These are phyloP conservation scores for Stephania cephalantha DNA, from an alignment of 164 flowering plant genomes.

Conservation along the genomic window DNA sequence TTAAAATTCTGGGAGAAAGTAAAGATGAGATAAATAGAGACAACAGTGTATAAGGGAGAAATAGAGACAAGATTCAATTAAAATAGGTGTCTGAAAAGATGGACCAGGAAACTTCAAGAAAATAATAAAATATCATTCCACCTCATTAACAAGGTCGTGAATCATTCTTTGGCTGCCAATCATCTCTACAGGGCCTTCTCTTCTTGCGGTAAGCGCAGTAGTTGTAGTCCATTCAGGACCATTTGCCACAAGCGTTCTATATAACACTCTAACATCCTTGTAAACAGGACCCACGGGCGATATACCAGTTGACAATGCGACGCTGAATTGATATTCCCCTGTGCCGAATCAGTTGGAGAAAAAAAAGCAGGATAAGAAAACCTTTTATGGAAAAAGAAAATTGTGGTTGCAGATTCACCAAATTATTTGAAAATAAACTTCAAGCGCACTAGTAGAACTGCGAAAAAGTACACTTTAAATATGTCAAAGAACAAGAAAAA, in stretches of 20 bases:
- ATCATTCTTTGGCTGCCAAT: constrained; percentile 60
- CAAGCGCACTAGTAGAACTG: too few relatives aligned
- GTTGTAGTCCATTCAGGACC: constrained; percentile 25
- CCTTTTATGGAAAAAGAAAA: neutral
- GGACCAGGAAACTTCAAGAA: neutral
- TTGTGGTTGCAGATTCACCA: too few relatives aligned
- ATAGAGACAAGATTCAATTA: neutral
- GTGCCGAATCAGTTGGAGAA: constrained; percentile 27
- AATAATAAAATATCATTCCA: constrained; percentile 10
- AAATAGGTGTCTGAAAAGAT: neutral
- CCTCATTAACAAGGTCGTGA: constrained; percentile 44
- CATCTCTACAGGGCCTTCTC: constrained; percentile 38
- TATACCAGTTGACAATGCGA: constrained; percentile 46
- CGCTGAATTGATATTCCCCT: constrained; percentile 51
- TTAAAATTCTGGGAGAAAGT: too few relatives aligned
- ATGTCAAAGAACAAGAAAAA: too few relatives aligned
- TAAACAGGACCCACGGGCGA: constrained; percentile 47
- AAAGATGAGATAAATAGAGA: neutral
- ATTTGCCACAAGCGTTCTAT: constrained; percentile 15
- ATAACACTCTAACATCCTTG: constrained; percentile 49
- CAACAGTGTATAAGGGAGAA: neutral
- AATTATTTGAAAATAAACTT: too few relatives aligned
- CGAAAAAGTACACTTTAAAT: too few relatives aligned
- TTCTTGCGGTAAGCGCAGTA: constrained; percentile 71
- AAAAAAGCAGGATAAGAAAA: neutral